Percentiles rank a stretch among this genome's conserved stretches.
Conservation (phyloP, 208 protist species). For the Trypanosoma avium region DNA sequence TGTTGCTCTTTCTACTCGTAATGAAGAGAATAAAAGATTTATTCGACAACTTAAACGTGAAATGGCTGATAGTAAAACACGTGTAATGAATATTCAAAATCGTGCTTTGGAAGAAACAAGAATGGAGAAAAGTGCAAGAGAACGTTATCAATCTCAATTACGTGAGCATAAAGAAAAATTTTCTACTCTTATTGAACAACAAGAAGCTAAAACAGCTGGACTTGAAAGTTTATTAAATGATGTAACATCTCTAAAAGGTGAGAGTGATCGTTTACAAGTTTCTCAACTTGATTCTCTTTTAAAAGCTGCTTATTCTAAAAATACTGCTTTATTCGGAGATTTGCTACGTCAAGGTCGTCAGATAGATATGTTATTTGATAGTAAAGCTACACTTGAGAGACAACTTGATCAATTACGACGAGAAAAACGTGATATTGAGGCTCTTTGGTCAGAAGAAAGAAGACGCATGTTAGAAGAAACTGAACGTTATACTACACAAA, state of each 20-base stretch:
- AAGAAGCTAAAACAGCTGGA: conserved; percentile 61
- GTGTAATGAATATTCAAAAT: conserved; percentile 87
- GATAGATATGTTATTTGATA: conserved; percentile 69
- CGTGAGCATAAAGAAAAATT: conserved; percentile 66
- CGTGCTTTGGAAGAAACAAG: conserved; percentile 58
- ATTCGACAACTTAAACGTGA: conserved; percentile 90
- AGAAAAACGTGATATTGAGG: conserved; percentile 66
- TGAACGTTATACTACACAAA: conserved; percentile 73
- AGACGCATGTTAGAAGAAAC: conserved; percentile 57
- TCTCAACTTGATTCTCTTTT: conserved; percentile 80
- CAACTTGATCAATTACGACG: conserved; percentile 64
- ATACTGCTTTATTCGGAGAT: conserved; percentile 81
- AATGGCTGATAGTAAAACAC: conserved; percentile 74
- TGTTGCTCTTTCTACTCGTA: conserved; percentile 80
- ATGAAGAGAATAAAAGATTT: conserved; percentile 88
- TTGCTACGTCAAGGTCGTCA: conserved; percentile 74
- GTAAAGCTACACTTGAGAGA: conserved; percentile 51
- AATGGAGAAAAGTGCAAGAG: conserved; percentile 43
- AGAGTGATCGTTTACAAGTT: conserved; percentile 65
- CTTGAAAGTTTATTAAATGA: conserved; percentile 80
- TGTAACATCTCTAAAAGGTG: conserved; percentile 58
- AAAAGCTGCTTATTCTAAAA: conserved; percentile 85
- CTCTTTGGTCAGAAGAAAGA: conserved; percentile 60
- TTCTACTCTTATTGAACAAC: conserved; percentile 47
- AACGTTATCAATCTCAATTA: conserved; percentile 57